Percentiles rank a stretch among this genome's conserved stretches.
phyloP scores from a whole-genome alignment of 2,329 filamentous ascomycete genomes.

The Aspergillus pseudotamarii region DNA sequence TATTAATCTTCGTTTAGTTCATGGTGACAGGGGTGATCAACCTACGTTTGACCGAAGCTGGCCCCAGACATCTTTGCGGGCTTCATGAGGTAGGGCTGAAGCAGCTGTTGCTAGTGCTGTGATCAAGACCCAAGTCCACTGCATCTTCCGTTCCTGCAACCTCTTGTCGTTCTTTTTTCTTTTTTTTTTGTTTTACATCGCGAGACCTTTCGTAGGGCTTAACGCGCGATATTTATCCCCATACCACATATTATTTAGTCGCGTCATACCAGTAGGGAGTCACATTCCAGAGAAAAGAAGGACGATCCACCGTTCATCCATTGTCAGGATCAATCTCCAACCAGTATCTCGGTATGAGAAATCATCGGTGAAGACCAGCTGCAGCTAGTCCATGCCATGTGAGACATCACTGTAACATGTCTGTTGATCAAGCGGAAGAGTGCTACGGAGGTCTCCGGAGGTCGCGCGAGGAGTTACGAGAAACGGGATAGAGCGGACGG shows the following conservation, averaged over 20 bases:
- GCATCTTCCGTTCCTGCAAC: conserved; percentile 18
- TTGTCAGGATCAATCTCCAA: neutral
- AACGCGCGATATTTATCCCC: neutral
- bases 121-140: conserved; percentile 16
- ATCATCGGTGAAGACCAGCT: neutral
- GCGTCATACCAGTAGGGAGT: neutral
- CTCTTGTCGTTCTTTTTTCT: neutral
- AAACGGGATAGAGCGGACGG: neutral
- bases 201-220: neutral
- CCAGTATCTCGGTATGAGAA: neutral
- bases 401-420: neutral
- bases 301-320: neutral
- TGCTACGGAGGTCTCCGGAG: neutral
- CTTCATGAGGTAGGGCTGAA: conserved; percentile 22
- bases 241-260: neutral
- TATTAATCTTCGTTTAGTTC: conserved; percentile 7
- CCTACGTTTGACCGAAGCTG: conserved; percentile 29
- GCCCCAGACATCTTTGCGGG: conserved; percentile 20
- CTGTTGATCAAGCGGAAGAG: neutral
- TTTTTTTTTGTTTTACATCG: neutral
- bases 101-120: conserved; percentile 17
- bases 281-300: conserved; percentile 4
- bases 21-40: neutral
- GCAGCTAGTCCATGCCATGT: neutral
- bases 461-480: neutral